Evolutionary conservation across 164 flowering plant species (phyloP), one percentile per base, ranked within the genome.

Genomic region (Protea cynaroides): DNA sequence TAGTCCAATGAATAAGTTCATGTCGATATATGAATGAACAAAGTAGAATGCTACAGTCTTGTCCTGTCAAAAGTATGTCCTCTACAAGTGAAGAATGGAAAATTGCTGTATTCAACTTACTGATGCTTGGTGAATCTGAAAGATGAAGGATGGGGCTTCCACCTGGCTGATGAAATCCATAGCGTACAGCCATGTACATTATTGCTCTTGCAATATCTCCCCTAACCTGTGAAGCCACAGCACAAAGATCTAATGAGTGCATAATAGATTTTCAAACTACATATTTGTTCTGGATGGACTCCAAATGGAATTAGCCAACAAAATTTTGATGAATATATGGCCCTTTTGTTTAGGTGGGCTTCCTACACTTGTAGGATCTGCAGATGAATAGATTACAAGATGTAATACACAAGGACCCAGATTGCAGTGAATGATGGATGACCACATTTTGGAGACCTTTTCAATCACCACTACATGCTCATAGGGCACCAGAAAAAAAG

Each of bases 131-230:
- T 51, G 82, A 76, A 82, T 82, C 82, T 21, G 83, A 81, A 10
- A 83, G 79, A 46, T 47, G 76, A 58, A 83, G 84, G 54, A 23
- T 64, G 36, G 69, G 78, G 63, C 75, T 68, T 47, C 79, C 77
- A 59, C 66, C 74, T 12, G 73, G 61, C 51, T 69, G 72, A 65
- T 61, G 70, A 65, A 74, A 71, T 51, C 83, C 85, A 47, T 81
- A 83, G 56, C 77, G 72, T 14, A 80, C 74, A 23, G 87, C 80
- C 87, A 83, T 81, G 74, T 83, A 83, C 85, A 83, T 78, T 61
- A 83, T 29, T 58, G 87, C 83, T 67, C 85, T 74, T 21, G 83
- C 87, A 23, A 83, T 77, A 59, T 83, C 87, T 50, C 87, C 87
- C 64, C 87, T 76, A 46, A 81, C 82, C 87, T 83, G 79, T 40